These are phyloP conservation scores for Ceratocystis destructans DNA, from an alignment of 2,329 filamentous ascomycete genomes.

Conservation along the genomic window DNA sequence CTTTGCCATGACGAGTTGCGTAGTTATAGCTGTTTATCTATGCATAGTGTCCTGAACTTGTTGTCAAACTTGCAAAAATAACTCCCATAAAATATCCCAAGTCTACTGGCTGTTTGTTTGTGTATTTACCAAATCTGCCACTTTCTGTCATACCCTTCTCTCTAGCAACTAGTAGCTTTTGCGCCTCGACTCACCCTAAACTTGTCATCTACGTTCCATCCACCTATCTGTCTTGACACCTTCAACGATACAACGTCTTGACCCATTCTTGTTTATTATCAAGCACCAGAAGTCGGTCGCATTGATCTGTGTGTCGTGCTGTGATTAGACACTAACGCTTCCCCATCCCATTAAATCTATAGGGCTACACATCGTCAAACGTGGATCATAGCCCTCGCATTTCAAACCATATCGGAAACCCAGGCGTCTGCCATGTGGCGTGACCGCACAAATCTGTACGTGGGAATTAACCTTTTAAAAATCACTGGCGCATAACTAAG, in stretches of 20 bases:
- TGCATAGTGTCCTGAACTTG: neutral
- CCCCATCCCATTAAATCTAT: neutral
- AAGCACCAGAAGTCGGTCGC: neutral
- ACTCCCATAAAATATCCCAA: neutral
- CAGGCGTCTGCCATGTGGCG: conserved; percentile 74
- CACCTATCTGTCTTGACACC: neutral
- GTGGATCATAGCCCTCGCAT: neutral
- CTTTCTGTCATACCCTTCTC: neutral
- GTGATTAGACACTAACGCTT: neutral
- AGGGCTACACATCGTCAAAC: neutral
- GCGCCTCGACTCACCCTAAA: neutral
- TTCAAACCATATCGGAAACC: neutral
- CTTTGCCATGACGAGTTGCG: neutral
- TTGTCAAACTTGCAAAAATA: neutral
- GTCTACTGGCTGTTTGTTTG: neutral
- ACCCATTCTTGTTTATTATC: neutral
- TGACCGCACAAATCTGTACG: conserved; percentile 95
- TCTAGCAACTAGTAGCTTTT: neutral
- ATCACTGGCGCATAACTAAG: neutral
- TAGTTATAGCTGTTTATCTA: neutral
- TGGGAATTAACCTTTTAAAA: conserved; percentile 6
- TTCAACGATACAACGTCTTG: neutral
- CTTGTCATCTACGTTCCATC: neutral
- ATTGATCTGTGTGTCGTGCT: neutral
- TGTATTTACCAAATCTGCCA: neutral